Conservation (phyloP, 768 basidiomycete genomes). For the Cytidiella melzeri region DNA sequence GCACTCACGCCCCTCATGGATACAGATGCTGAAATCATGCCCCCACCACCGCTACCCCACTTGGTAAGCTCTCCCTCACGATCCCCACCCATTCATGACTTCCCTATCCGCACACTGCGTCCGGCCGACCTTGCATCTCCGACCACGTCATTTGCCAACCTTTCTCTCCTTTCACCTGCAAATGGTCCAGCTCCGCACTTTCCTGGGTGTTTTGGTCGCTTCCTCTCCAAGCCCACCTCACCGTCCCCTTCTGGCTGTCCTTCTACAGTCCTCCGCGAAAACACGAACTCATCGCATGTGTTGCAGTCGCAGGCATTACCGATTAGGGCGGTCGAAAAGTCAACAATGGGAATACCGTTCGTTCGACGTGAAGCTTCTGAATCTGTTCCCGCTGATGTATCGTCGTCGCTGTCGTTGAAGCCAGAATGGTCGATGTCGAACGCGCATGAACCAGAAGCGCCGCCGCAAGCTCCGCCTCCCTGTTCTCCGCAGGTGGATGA, state of each 20-base stretch:
- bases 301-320: background rate
- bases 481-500: background rate
- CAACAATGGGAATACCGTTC: conserved; percentile 1
- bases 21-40: conserved; percentile 37
- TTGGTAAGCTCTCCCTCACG: conserved; percentile 22
- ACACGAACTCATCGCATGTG: background rate
- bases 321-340: background rate
- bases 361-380: background rate
- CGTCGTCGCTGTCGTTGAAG: background rate
- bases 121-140: conserved; percentile 30
- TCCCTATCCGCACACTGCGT: background rate
- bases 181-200: conserved; percentile 8
- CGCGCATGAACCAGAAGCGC: background rate
- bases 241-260: background rate
- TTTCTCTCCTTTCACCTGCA: conserved; percentile 39
- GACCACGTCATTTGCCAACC: conserved; percentile 43
- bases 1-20: too few relatives aligned
- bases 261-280: background rate
- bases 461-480: background rate
- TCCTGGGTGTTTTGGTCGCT: background rate
- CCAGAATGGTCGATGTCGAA: background rate
- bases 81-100: background rate
- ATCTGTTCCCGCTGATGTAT: background rate
- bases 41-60: conserved; percentile 46
- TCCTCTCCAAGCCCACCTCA: background rate